Base-by-base conservation (phyloP, 2,329 filamentous ascomycete species). In the Pyrenophora graminea region DNA sequence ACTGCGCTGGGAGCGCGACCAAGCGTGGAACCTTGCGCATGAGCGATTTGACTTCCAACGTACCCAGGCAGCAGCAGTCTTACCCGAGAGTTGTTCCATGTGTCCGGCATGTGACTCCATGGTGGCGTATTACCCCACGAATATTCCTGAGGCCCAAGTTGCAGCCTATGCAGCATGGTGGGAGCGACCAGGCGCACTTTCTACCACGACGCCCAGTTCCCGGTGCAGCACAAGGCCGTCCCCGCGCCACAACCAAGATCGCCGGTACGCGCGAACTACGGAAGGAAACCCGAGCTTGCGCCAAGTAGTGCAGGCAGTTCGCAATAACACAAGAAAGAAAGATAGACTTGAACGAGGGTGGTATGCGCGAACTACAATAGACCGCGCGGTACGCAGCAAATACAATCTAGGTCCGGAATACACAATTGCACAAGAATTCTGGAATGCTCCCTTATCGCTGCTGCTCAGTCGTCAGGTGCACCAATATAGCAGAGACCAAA, bases 341-440 rank as follows among this genome's bases (percentile, higher is more conserved):
- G 39, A 53, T 15, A 42, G 41, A 4, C 45, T 58, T 7, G 42
- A 53, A n/a, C 37, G 47, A 25, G 30, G 41, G 12, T 59, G 56
- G 57, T 49, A 62, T 27, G 31, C 21, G 7, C 56, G 56, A 18
- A 48, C 45, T 39, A 61, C 53, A 30, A 60, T 53, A 5, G 65
- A 68, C 27, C 47, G 44, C 4, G 63, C 59, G 0, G 38, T 67
- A 1, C 64, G 64, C n/a, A 49, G 53, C 7, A 69, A 68, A 40
- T 56, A 62, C 45, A 39, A 51, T 31, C 27, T 69, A 8, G 43
- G 45, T 6, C 38, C 51, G 2, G 52, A 59, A 7, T 57, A 37
- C n/a, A 37, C 50, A 1, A 51, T 65, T 25, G 34, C 56, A 4
- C 34, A 55, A 6, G 48, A 56, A 1, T 63, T 66, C 39, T 68